A percentile compares a stretch with the other conserved stretches of the same genome.
These are phyloP conservation scores for Malassezia equina DNA, from an alignment of 1,284 basidiomycete species.

Conservation along the genomic window DNA sequence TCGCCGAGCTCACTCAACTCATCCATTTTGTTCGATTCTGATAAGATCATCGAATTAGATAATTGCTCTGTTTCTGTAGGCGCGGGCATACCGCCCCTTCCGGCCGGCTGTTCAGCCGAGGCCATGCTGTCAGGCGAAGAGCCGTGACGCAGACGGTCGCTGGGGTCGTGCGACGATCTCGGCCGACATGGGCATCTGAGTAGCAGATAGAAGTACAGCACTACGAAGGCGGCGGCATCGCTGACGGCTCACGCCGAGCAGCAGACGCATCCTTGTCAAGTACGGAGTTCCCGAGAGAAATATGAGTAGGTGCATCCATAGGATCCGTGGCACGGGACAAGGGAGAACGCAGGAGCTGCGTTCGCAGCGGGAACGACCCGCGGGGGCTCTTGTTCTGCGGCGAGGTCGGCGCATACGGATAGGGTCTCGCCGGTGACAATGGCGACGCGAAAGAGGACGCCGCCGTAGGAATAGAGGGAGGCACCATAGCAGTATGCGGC, in stretches of 20 bases:
- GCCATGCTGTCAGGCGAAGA: not conserved
- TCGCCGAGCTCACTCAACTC: slow-evolving; percentile 12
- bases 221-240: not conserved
- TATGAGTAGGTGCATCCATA: not conserved
- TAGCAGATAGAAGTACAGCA: not conserved
- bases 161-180: not conserved
- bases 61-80: not conserved
- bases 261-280: not conserved
- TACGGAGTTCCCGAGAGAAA: not conserved
- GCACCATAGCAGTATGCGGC: not conserved
- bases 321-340: not conserved
- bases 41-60: not conserved
- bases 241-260: not conserved
- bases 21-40: not conserved
- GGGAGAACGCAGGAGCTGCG: not conserved
- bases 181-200: not conserved
- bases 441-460: not conserved
- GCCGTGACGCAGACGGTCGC: not conserved
- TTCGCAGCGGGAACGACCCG: slow-evolving; percentile 5
- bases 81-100: not conserved
- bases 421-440: not conserved
- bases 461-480: not conserved
- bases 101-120: not conserved
- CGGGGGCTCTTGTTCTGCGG: not conserved
- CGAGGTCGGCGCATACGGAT: slow-evolving; percentile 43